A percentile compares a stretch with the other conserved stretches of the same genome.
Conservation (phyloP, 2,329 filamentous ascomycete genomes). For the Didymella sp. region DNA sequence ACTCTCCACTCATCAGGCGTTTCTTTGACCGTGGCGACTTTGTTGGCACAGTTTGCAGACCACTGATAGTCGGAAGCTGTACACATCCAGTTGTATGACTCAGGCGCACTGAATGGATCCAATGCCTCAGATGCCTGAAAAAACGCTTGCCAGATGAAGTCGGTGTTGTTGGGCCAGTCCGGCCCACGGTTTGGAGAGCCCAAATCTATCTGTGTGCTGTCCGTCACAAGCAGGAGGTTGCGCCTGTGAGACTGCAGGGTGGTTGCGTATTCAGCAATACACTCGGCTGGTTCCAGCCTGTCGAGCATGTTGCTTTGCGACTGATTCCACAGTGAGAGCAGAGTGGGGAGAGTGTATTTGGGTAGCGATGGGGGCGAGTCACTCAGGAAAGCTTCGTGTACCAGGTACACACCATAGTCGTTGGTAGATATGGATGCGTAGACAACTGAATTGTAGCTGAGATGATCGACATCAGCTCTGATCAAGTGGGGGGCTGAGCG, state of each 20-base stretch:
- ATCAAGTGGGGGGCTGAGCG: not conserved
- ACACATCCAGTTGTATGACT: constrained; percentile 1
- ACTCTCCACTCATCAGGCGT: not conserved
- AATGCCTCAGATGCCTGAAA: not conserved
- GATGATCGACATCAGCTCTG: not conserved
- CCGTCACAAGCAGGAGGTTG: constrained; percentile 6
- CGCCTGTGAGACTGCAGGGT: not conserved
- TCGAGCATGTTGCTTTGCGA: not conserved
- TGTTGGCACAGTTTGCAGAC: not conserved
- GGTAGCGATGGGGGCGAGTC: too few relatives aligned
- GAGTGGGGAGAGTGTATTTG: too few relatives aligned
- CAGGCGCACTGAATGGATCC: not conserved
- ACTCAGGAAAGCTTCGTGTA: not conserved
- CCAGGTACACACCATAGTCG: not conserved
- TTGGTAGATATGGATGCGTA: constrained; percentile 23
- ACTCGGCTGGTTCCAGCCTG: not conserved
- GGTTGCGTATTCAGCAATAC: not conserved
- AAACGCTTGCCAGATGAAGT: not conserved
- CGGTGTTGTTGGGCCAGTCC: not conserved
- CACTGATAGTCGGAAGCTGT: not conserved
- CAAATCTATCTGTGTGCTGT: not conserved
- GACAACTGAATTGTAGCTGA: constrained; percentile 35
- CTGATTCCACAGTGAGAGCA: not conserved
- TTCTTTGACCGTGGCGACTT: not conserved
- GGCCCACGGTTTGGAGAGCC: too few relatives aligned